Evolutionary conservation across 176 grass and related monocot genomes (phyloP).

Genomic region (Miscanthus lutarioriparius): DNA sequence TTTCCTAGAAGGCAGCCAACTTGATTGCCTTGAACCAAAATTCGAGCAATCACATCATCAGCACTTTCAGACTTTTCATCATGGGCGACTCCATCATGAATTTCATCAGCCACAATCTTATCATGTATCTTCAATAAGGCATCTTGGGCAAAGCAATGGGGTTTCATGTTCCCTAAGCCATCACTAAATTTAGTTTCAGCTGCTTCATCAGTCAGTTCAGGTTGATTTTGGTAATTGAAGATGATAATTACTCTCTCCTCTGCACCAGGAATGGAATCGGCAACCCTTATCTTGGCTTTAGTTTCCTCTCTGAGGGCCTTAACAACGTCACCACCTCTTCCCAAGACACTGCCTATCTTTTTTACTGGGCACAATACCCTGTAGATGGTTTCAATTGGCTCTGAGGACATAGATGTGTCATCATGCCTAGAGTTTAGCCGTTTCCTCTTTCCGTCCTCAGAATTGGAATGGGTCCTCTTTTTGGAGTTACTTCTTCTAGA

Average conservation of each 20-base stretch:
- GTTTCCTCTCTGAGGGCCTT: conserved; percentile 84
- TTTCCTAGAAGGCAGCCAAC: conserved; percentile 94
- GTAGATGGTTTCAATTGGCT: conserved; percentile 84
- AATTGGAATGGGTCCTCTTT: conserved; percentile 44
- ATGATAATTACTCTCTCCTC: conserved; percentile 94
- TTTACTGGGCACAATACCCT: conserved; percentile 88
- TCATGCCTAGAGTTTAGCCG: conserved; percentile 52
- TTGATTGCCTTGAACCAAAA: conserved; percentile 90
- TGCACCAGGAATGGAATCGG: conserved; percentile 88
- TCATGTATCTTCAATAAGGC: conserved; percentile 94
- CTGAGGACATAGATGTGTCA: conserved; percentile 49
- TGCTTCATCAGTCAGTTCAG: conserved; percentile 42
- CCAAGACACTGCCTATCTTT: conserved; percentile 89
- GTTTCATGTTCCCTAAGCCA: conserved; percentile 49
- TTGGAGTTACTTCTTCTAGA: conserved; percentile 45
- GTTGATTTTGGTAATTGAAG: conserved; percentile 61
- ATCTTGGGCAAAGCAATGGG: conserved; percentile 77
- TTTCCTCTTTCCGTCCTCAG: conserved; percentile 77
- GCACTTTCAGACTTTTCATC: conserved; percentile 46
- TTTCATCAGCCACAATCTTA: conserved; percentile 83
- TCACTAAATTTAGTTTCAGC: conserved; percentile 39
- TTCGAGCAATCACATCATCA: conserved; percentile 66
- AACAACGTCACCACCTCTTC: conserved; percentile 87
- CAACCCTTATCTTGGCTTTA: conserved; percentile 95
- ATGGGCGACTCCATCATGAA: conserved; percentile 53